Base-by-base conservation (phyloP, 441 rosid genomes). In the Sinapis alba region DNA sequence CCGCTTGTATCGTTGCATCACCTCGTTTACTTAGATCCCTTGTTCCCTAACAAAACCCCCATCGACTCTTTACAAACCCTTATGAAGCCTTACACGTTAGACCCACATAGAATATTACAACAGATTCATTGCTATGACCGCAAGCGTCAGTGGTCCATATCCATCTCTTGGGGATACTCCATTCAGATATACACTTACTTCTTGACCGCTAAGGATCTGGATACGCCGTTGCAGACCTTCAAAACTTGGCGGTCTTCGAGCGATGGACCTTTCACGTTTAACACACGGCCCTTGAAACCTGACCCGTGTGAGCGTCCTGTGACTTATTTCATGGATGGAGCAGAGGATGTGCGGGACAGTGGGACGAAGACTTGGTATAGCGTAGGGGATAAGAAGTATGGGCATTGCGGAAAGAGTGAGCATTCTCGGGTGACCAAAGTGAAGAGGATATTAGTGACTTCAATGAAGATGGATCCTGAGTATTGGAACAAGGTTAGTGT, bases 1-100 rank as follows among this genome's bases (percentile, higher is more conserved):
- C 96, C 96, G 1, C 88, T 91, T n/a, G 83, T 93, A 64, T 87
- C 96, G 2, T 78, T 93, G 66, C 97, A 93, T 82, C 97, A 93
- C 78, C 74, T 93, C 3, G 96, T 82, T 18, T 57, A 76, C 62
- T 68, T 91, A 65, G 82, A 79, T 15, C 74, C 98, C 5, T 59
- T 91, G 47, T 84, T 91, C 76, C 97, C 97, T 0, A 76, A 78
- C 71, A 63, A 51, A 70, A 81, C 78, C 81, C 86, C 69, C 23
- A 72, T 81, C 0, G 80, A 75, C 68, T 88, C 98, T 5, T 74
- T 90, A 68, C 73, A 78, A 65, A 30, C 84, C 15, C 88, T 93
- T 21, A 78, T 76, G 71, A 26, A 30, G n/a, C 84, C 96, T 0
- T 88, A 84, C 75, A 47, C 43, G 57, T 23, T 79, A 7, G 98